Percentiles rank a stretch among this genome's conserved stretches.
phyloP scores from a whole-genome alignment of 1,284 basidiomycete species.

The Trametes versicolor region DNA sequence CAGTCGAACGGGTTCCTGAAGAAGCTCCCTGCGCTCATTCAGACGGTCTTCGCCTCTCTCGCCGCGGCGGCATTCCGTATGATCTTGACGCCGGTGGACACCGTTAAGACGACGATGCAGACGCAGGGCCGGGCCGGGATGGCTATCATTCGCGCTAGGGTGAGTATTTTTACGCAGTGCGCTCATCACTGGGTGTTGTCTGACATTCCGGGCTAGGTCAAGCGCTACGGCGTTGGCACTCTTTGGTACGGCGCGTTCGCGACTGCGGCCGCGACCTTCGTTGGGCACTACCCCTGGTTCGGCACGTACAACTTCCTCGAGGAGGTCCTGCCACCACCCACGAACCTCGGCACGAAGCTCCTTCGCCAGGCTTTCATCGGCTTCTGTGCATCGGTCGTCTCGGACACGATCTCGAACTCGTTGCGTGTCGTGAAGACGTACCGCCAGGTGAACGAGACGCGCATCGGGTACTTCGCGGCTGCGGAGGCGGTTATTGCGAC shows the following conservation, averaged over 20 bases:
- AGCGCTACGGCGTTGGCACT: conserved; percentile 76
- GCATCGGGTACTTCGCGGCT: conserved; percentile 78
- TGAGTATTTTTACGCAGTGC: conserved; percentile 43
- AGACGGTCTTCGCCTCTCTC: conserved; percentile 77
- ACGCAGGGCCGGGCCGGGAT: conserved; percentile 82
- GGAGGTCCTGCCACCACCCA: conserved; percentile 64
- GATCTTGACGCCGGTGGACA: conserved; percentile 88
- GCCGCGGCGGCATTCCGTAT: conserved; percentile 85
- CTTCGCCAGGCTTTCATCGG: conserved; percentile 87
- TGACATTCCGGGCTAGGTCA: conserved; percentile 55
- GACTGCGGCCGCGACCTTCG: conserved; percentile 91
- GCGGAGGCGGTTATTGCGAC: conserved; percentile 70
- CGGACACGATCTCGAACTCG: conserved; percentile 87
- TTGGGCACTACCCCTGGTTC: conserved; percentile 90
- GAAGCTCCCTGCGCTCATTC: conserved; percentile 65
- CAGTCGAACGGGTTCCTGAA: conserved; percentile 75
- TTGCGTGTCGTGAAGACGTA: conserved; percentile 94
- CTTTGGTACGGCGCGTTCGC: conserved; percentile 91
- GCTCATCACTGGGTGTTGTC: too few species aligned
- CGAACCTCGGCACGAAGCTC: conserved; percentile 66
- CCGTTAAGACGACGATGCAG: conserved; percentile 92
- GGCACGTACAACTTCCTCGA: conserved; percentile 87
- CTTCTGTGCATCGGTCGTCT: conserved; percentile 82
- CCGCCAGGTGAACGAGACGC: conserved; percentile 84
- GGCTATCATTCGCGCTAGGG: conserved; percentile 70